Evolutionary conservation across 768 basidiomycete species (phyloP).

Genomic region (Lentinula lateritia): DNA sequence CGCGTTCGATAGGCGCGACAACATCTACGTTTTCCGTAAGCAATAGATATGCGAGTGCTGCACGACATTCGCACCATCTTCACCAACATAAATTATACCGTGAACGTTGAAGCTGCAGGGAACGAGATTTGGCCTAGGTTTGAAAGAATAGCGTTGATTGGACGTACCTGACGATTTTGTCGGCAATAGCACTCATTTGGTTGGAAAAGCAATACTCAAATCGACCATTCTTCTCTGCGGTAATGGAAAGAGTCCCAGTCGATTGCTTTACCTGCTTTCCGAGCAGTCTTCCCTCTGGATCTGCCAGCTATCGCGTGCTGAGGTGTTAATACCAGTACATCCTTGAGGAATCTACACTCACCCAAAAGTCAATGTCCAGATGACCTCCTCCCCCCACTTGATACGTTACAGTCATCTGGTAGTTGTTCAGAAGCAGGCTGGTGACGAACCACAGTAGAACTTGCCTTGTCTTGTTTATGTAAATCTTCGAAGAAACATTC

Average conservation of each 20-base stretch:
- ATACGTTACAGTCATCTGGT: conserved; percentile 97
- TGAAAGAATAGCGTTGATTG: neutral
- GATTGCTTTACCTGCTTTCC: conserved; percentile 82
- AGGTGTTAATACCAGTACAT: neutral
- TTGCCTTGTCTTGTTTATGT: conserved; percentile 83
- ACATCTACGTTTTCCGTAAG: conserved; percentile 43
- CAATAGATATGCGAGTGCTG: neutral
- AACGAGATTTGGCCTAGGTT: neutral
- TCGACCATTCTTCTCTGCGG: conserved; percentile 81
- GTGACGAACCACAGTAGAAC: conserved; percentile 1
- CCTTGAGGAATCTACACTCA: conserved; percentile 23
- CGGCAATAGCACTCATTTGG: conserved; percentile 94
- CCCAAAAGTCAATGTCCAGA: conserved; percentile 97
- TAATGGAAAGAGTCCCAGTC: conserved; percentile 84
- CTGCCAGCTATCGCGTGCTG: conserved; percentile 56
- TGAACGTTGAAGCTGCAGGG: conserved; percentile 89
- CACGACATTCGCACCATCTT: conserved; percentile 59
- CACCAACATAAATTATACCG: conserved; percentile 89
- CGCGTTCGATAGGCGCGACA: conserved; percentile 93
- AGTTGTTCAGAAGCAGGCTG: conserved; percentile 4
- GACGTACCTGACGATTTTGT: conserved; percentile 87
- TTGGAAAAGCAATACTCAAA: conserved; percentile 98
- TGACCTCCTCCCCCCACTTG: conserved; percentile 98
- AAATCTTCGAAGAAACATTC: conserved; percentile 97
- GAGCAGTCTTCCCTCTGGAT: conserved; percentile 63